Percentiles rank a stretch among this genome's conserved stretches.
Evolutionary conservation across 371 early-diverging fungal species (phyloP).

Genomic region (Amoeboaphelidium occidentale): DNA sequence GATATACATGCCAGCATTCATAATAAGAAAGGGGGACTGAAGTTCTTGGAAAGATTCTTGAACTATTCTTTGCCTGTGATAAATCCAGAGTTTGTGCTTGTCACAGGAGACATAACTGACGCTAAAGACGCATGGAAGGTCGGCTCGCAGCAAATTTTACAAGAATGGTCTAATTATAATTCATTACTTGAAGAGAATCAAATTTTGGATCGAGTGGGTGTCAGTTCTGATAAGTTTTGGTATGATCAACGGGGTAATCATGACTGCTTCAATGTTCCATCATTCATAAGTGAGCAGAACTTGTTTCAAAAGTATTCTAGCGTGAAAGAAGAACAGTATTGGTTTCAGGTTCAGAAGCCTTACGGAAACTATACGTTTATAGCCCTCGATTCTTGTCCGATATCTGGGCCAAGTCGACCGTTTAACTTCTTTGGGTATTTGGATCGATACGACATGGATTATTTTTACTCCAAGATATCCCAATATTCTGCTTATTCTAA

Average conservation of each 20-base stretch:
- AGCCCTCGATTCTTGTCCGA: slow-evolving; percentile 57
- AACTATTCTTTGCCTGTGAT: slow-evolving; percentile 8
- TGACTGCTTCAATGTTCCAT: slow-evolving; percentile 49
- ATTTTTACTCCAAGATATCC: slow-evolving; percentile 25
- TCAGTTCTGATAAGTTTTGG: slow-evolving; percentile 28
- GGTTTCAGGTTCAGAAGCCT: slow-evolving; percentile 22
- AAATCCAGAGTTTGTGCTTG: slow-evolving; percentile 14
- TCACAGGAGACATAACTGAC: slow-evolving; percentile 51
- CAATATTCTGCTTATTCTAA: slow-evolving; percentile 17
- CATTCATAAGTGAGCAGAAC: slow-evolving; percentile 8
- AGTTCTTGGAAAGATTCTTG: background rate
- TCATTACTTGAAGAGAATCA: background rate
- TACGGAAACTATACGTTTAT: slow-evolving; percentile 57
- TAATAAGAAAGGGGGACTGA: background rate
- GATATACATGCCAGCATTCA: background rate
- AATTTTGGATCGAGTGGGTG: too few species aligned
- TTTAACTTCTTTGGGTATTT: slow-evolving; percentile 74
- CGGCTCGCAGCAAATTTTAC: slow-evolving; percentile 40
- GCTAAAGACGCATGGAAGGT: slow-evolving; percentile 39
- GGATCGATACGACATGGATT: slow-evolving; percentile 43
- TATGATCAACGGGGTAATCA: slow-evolving; percentile 59
- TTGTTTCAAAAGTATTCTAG: background rate
- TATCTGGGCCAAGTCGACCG: slow-evolving; percentile 48
- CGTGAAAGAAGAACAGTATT: slow-evolving; percentile 23
- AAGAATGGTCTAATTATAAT: slow-evolving; percentile 36